phyloP scores from a whole-genome alignment of 116 monocot genomes.

The Zostera marina region DNA sequence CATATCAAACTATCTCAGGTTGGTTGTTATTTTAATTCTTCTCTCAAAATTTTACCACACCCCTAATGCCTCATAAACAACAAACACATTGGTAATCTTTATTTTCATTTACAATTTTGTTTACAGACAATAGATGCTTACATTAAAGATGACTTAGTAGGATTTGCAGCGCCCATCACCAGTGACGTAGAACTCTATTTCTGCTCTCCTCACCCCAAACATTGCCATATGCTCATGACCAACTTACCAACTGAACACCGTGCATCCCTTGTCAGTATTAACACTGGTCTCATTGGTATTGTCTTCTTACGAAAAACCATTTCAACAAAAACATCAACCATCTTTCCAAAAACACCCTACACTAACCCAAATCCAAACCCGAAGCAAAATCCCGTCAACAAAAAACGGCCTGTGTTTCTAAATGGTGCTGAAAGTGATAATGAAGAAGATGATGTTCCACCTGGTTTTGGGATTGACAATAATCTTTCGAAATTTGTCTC shows the following conservation, averaged over 20 bases:
- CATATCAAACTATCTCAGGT: constrained; percentile 46
- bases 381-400: background rate
- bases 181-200: constrained; percentile 71
- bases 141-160: constrained; percentile 57
- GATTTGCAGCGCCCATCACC: constrained; percentile 56
- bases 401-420: background rate
- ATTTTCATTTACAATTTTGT: background rate
- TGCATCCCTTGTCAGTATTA: constrained; percentile 7
- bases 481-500: constrained; percentile 89
- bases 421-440: constrained; percentile 11
- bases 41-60: background rate
- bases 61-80: no score
- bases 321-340: constrained; percentile 23
- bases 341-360: constrained; percentile 21
- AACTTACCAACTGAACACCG: constrained; percentile 36
- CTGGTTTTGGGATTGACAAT: constrained; percentile 82
- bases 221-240: constrained; percentile 26
- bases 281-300: constrained; percentile 42
- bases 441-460: constrained; percentile 66
- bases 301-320: constrained; percentile 43
- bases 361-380: constrained; percentile 2
- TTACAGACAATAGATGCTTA: constrained; percentile 64
- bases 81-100: background rate
- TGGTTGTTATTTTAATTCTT: background rate
- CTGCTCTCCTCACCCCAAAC: constrained; percentile 54